Percentiles rank a stretch among this genome's conserved stretches.
Evolutionary conservation across 2,329 filamentous ascomycete species (phyloP).

Genomic region (Aspergillus ustus): DNA sequence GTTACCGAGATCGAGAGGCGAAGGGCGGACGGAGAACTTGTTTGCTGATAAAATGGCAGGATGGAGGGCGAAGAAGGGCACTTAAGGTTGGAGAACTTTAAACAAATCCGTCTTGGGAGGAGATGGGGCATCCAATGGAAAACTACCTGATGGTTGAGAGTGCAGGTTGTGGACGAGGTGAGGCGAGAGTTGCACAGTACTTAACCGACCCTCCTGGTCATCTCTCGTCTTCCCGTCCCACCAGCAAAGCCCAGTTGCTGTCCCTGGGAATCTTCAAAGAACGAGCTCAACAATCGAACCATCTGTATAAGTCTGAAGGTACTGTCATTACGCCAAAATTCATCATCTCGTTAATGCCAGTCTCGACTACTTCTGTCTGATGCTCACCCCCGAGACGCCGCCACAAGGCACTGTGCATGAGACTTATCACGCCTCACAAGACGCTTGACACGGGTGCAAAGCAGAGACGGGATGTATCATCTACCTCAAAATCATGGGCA

Average conservation of each 20-base stretch:
- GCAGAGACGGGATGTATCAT: constrained; percentile 16
- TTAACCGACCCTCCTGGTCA: not conserved
- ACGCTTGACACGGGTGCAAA: constrained; percentile 5
- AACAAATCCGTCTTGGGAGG: not conserved
- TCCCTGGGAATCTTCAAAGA: not conserved
- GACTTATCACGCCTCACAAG: constrained; percentile 17
- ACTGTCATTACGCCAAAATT: not conserved
- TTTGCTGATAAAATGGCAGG: not conserved
- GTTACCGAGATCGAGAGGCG: not conserved
- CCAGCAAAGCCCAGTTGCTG: not conserved
- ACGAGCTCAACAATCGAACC: not conserved
- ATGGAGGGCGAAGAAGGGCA: not conserved
- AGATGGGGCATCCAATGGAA: constrained; percentile 15
- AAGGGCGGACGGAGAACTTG: not conserved
- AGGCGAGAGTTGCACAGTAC: constrained; percentile 19
- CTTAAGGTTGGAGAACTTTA: not conserved
- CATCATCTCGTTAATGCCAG: not conserved
- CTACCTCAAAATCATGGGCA: constrained; percentile 19
- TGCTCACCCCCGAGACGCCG: constrained; percentile 15
- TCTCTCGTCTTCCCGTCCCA: not conserved
- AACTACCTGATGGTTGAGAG: not conserved
- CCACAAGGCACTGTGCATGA: constrained; percentile 22
- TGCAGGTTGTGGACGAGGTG: not conserved
- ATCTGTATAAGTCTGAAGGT: not conserved
- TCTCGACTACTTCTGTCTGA: constrained; percentile 1